Conservation (phyloP, 345 rosid genomes). For the Eucalyptus pauciflora region DNA sequence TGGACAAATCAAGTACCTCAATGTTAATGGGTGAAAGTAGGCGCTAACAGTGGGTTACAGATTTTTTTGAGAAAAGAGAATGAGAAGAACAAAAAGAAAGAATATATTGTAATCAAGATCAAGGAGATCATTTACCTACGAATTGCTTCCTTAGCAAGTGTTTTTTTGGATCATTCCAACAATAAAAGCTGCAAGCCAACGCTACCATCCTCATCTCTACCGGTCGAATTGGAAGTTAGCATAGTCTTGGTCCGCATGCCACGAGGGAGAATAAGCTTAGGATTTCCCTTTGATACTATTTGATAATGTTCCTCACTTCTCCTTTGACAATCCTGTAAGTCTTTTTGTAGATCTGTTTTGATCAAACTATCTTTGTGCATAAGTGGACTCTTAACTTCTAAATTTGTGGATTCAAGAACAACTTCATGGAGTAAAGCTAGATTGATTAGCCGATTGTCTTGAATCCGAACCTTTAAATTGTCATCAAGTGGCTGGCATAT, state of each 20-base stretch:
- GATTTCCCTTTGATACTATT: neutral
- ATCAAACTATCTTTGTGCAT: neutral
- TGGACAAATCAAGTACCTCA: too few relatives aligned
- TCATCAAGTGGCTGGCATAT: neutral
- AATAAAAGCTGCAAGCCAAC: neutral
- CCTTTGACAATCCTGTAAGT: neutral
- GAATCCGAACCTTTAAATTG: neutral
- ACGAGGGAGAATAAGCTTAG: neutral
- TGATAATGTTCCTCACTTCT: neutral
- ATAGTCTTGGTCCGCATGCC: neutral
- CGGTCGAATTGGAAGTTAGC: neutral
- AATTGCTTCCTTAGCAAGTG: neutral
- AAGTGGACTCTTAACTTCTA: neutral
- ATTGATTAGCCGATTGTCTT: neutral
- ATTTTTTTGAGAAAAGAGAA: neutral
- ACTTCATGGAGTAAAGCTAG: fast-evolving
- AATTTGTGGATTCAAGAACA: neutral
- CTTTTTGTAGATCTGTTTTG: neutral
- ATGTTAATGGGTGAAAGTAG: too few relatives aligned
- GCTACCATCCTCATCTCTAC: neutral
- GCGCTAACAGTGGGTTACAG: fast-evolving
- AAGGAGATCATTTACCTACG: neutral
- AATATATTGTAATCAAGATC: neutral
- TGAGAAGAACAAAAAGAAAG: neutral
- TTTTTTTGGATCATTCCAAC: too few relatives aligned